phyloP scores from a whole-genome alignment of 2,329 filamentous ascomycete genomes.

The Pseudopyricularia javanii region DNA sequence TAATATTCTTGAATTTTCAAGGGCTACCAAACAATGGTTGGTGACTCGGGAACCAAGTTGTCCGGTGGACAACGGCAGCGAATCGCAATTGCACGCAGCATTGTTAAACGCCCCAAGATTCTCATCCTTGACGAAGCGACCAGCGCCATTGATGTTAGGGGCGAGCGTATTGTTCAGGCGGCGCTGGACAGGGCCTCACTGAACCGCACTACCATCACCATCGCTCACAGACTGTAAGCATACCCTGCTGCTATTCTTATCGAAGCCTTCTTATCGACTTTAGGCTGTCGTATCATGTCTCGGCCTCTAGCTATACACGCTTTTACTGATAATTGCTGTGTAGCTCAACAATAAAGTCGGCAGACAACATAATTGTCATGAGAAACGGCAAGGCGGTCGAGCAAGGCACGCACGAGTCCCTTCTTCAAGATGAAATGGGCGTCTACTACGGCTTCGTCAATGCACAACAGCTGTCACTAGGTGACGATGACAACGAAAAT shows the following conservation, averaged over 20 bases:
- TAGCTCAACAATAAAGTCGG: constrained; percentile 59
- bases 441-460: constrained; percentile 58
- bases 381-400: constrained; percentile 60
- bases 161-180: constrained; percentile 51
- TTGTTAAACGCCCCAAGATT: constrained; percentile 53
- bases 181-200: constrained; percentile 48
- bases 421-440: constrained; percentile 46
- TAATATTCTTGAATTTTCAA: background rate
- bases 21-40: constrained; percentile 11
- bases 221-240: constrained; percentile 33
- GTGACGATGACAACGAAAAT: constrained; percentile 27
- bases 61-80: constrained; percentile 64
- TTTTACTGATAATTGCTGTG: too few species aligned
- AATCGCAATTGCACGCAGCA: constrained; percentile 59
- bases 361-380: constrained; percentile 68
- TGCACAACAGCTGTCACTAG: constrained; percentile 45
- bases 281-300: too few species aligned
- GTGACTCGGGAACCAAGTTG: constrained; percentile 29
- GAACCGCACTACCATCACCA: constrained; percentile 79
- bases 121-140: constrained; percentile 67
- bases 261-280: too few species aligned
- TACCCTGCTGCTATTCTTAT: background rate
- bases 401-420: constrained; percentile 60
- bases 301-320: too few species aligned
- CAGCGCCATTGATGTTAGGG: constrained; percentile 48